Base-by-base conservation (phyloP, 225 moss, liverwort and hornwort genomes). In the Pseudisothecium myosuroides region DNA sequence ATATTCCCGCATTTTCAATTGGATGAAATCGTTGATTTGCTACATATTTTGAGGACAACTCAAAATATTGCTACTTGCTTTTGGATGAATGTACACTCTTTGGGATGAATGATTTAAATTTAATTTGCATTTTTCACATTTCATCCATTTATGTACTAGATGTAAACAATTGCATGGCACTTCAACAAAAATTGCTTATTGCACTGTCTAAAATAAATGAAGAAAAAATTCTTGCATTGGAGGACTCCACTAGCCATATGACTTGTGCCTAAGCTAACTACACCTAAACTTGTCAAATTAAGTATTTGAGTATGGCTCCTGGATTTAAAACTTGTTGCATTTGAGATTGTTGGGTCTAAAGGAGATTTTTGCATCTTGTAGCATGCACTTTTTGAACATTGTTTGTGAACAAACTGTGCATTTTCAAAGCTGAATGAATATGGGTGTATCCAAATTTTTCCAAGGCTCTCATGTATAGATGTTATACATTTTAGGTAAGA, bases 401-500 rank as follows among this genome's bases (percentile, higher is more conserved):
- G 4, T 0, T n/a, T n/a, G 4, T 24, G 2, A 24, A 37, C 26
- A 54, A 76, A 52, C 0, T 22, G 0, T 21, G 2, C 22, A 54
- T 3, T n/a, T 55, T 78, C 6, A 24, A 37, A 55, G 26, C 1
- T 2, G 14, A 52, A 52, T n/a, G 79, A 79, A n/a, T 27, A 3
- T n/a, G 0, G n/a, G 2, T 79, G 78, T n/a, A 17, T 0, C 1
- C 6, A 26, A n/a, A n/a, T 56, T 0, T 0, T 5, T 1, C 7
- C 2, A 6, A 17, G 17, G 14, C 7, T 56, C 2, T 26, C 1
- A 10, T 24, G 0, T 24, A 37, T 37, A 37, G 10, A 37, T 78
- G 24, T 24, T 78, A 6, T 37, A 24, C 4, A 55, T 16, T 77
- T 77, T 37, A 24, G 4, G 21, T 24, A 55, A 55, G 6, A 34